Evolutionary conservation across 2,329 filamentous ascomycete genomes (phyloP), one percentile per base, ranked within the genome.

Genomic region (Aspergillus eucalypticola): DNA sequence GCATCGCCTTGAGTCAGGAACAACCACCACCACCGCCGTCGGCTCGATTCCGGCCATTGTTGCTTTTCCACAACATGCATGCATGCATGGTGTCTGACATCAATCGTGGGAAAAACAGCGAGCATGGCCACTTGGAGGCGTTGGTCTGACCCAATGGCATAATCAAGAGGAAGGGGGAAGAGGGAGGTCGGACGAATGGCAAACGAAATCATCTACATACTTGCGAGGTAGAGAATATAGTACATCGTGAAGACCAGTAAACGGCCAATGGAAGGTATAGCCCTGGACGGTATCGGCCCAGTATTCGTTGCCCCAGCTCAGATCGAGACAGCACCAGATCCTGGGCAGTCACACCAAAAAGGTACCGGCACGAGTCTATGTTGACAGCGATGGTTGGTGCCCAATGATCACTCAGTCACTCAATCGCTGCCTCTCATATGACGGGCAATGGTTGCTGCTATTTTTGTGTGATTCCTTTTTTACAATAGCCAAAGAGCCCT

Each of bases 141-240:
- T 35, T 35, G 32, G 11, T 15, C 11, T 35, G 32, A 35, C 25
- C 39, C 53, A 56, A 48, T 32, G 23, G 27, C 15, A 56, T 8
- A 19, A 35, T n/a, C 8, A 8, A 46, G 48, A 8, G 23, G 59
- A 17, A 46, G 46, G 15, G 23, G 59, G 46, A 27, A 55, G 52
- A 41, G 38, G 52, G 42, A 25, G 51, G 44, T 52, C 60, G 38
- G 58, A 52, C 51, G 54, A 53, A 56, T 32, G 54, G 64, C 60
- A 66, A 65, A 68, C 65, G 63, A 70, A 64, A 63, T 56, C 57
- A 62, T 69, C 52, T 68, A 89, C 88, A 86, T 88, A 90, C 88
- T 90, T 74, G 89, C 86, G 66, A 90, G 81, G 75, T 90, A 90
- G 71, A 90, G 87, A 64, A 82, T 80, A 73, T 82, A 82, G 69